Evolutionary conservation across 768 basidiomycete genomes (phyloP).

Genomic region (Boletellus emodensis): DNA sequence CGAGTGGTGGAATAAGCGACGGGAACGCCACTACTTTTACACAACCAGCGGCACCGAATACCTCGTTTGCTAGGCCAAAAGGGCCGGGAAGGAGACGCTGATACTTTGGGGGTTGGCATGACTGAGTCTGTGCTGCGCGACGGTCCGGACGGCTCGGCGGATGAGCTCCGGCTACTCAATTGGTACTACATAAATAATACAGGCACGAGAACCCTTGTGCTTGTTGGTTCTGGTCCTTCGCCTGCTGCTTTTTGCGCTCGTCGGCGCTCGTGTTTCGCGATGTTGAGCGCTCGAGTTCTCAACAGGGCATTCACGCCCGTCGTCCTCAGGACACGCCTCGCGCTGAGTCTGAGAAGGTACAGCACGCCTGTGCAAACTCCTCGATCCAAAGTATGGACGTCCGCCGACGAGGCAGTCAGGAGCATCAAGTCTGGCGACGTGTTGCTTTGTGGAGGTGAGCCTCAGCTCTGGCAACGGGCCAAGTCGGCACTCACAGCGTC

Average conservation of each 20-base stretch:
- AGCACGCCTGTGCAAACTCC: slow-evolving; percentile 25
- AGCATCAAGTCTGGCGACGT: slow-evolving; percentile 78
- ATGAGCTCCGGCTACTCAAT: slow-evolving; percentile 21
- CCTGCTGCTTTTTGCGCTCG: not conserved
- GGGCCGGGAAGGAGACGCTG: slow-evolving; percentile 59
- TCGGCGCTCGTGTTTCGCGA: slow-evolving; percentile 6
- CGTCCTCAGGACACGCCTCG: slow-evolving; percentile 15
- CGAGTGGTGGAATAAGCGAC: slow-evolving; percentile 13
- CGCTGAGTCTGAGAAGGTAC: slow-evolving; percentile 20
- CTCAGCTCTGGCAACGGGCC: not conserved
- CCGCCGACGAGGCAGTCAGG: slow-evolving; percentile 77
- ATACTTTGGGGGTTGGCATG: not conserved
- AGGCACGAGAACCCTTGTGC: too few species aligned
- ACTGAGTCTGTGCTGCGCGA: not conserved
- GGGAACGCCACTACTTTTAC: slow-evolving; percentile 7
- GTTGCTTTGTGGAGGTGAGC: slow-evolving; percentile 77
- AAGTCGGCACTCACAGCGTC: not conserved
- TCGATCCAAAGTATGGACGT: slow-evolving; percentile 70
- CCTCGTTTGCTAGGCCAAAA: slow-evolving; percentile 64
- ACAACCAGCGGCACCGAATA: slow-evolving; percentile 27
- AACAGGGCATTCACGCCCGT: slow-evolving; percentile 14
- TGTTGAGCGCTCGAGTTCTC: slow-evolving; percentile 20
- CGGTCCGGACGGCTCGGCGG: slow-evolving; percentile 6
- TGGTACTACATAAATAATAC: too few species aligned
- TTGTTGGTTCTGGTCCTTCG: not conserved